Conservation (phyloP, 2,329 filamentous ascomycete species). For the Penicillium sp. region DNA sequence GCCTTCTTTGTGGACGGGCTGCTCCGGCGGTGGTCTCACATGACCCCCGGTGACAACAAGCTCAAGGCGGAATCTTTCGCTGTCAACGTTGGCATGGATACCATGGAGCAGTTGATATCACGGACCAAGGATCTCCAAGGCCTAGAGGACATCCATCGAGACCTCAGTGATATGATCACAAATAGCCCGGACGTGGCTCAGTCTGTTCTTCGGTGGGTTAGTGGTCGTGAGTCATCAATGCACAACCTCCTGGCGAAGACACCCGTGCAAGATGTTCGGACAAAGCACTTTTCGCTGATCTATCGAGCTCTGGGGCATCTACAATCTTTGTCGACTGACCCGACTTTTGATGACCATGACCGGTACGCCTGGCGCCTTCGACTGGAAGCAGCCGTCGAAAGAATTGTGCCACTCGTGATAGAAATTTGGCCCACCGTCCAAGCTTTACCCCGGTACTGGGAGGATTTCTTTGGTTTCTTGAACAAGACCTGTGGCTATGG, state of each 20-base stretch:
- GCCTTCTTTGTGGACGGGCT: conserved; percentile 66
- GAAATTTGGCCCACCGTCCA: conserved; percentile 67
- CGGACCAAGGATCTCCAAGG: conserved; percentile 69
- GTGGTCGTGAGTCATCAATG: conserved; percentile 57
- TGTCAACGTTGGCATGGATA: conserved; percentile 52
- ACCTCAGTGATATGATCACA: conserved; percentile 55
- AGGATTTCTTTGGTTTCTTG: conserved; percentile 74
- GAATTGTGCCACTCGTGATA: conserved; percentile 52
- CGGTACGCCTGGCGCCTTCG: conserved; percentile 27
- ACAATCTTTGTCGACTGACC: conserved; percentile 39
- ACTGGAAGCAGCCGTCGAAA: conserved; percentile 33
- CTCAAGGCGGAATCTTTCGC: conserved; percentile 48
- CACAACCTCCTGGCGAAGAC: conserved; percentile 67
- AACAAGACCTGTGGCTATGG: conserved; percentile 67
- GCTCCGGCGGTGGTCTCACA: conserved; percentile 58
- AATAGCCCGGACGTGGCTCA: conserved; percentile 59
- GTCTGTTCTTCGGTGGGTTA: conserved; percentile 64
- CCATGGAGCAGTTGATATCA: conserved; percentile 75
- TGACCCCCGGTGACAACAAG: conserved; percentile 49
- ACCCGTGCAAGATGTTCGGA: conserved; percentile 59
- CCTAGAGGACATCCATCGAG: conserved; percentile 57
- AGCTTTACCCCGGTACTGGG: conserved; percentile 66
- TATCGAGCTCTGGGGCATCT: conserved; percentile 57
- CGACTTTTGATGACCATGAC: conserved; percentile 27
- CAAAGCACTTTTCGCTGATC: conserved; percentile 55